A percentile compares a stretch with the other conserved stretches of the same genome.
These are phyloP conservation scores for Pleurotus giganteus DNA, from an alignment of 768 basidiomycete species.

Conservation along the genomic window DNA sequence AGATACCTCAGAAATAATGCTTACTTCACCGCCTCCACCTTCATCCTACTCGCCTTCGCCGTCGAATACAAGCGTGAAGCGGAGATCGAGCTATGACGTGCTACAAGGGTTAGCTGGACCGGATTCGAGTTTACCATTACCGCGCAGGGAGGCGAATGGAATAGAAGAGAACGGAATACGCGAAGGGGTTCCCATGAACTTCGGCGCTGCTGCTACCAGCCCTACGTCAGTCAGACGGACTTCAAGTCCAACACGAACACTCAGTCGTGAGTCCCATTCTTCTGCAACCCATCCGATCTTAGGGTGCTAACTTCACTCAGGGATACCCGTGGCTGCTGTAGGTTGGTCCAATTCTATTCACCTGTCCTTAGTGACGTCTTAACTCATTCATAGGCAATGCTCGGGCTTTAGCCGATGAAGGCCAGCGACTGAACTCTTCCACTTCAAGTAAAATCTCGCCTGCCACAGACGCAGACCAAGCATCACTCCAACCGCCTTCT, in stretches of 20 bases:
- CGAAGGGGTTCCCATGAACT: slow-evolving; percentile 71
- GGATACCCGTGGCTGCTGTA: slow-evolving; percentile 76
- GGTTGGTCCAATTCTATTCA: slow-evolving; percentile 44
- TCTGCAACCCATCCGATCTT: slow-evolving; percentile 11
- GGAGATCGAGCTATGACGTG: slow-evolving; percentile 71
- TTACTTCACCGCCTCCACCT: slow-evolving; percentile 31
- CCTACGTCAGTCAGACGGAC: slow-evolving; percentile 45
- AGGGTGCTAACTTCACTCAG: slow-evolving; percentile 33
- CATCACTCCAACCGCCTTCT: slow-evolving; percentile 52
- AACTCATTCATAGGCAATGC: slow-evolving; percentile 64
- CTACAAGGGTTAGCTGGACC: slow-evolving; percentile 71
- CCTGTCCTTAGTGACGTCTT: slow-evolving; percentile 16
- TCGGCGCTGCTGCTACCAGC: slow-evolving; percentile 38
- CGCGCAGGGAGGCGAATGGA: slow-evolving; percentile 47
- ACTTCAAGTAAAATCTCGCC: slow-evolving; percentile 20
- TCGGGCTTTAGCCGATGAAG: slow-evolving; percentile 78
- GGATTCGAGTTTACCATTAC: slow-evolving; percentile 72
- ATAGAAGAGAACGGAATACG: slow-evolving; percentile 55
- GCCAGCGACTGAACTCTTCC: slow-evolving; percentile 37
- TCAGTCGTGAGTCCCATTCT: slow-evolving; percentile 64
- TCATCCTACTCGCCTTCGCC: slow-evolving; percentile 24
- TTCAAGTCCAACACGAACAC: slow-evolving; percentile 72
- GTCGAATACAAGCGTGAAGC: slow-evolving; percentile 46
- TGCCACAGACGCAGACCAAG: slow-evolving; percentile 27
- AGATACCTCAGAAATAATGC: slow-evolving; percentile 14